Evolutionary conservation across 176 grass and related monocot species (phyloP), one percentile per base, ranked within the genome.

Genomic region (Aegilops umbellulata): DNA sequence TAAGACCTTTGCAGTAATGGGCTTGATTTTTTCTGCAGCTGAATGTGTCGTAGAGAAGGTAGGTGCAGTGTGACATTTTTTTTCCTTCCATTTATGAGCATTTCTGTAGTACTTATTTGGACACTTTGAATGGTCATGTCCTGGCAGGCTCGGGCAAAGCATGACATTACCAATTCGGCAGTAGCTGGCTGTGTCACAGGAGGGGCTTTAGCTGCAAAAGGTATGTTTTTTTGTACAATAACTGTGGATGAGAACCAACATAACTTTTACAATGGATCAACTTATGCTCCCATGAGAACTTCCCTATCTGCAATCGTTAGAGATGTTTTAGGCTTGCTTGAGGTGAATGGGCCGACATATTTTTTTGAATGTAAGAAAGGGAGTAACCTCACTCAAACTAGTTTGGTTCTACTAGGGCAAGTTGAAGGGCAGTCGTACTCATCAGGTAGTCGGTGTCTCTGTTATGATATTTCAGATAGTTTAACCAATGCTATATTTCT

Each of bases 1-100:
- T 81, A 99, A 96, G 79, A 92, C 94, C 47, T 99, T 99, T 94
- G 97, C 90, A 74, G 65, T 99, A 62, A 96, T 96, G 94, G 92
- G 97, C 65, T 9, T 99, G 20, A 82, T 99, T 85, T 99, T 98
- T 82, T 99, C 97, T 74, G 88, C 97, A 77, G 90, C 85, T 68
- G 97, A 99, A 91, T 99, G 97, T 83, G 82, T 88, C 47, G 19
- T 91, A 16, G 97, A 96, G 86, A 95, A 99, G 92, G 97, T 94
- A 88, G 22, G 76, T 62, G 58, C 76, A 65, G 17, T 6, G n/a
- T 49, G 32, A 7, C 30, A 67, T 78, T 23, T 34, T 29, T 68
- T 61, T 24, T 2, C 15, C 19, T 58, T 58, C 19, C 17, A 29
- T 46, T 29, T 35, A 55, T 34, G 2, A 31, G 10, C 63, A 41